A percentile compares a stretch with the other conserved stretches of the same genome.
Conservation (phyloP, 2,329 filamentous ascomycete species). For the Arthroderma sp. region DNA sequence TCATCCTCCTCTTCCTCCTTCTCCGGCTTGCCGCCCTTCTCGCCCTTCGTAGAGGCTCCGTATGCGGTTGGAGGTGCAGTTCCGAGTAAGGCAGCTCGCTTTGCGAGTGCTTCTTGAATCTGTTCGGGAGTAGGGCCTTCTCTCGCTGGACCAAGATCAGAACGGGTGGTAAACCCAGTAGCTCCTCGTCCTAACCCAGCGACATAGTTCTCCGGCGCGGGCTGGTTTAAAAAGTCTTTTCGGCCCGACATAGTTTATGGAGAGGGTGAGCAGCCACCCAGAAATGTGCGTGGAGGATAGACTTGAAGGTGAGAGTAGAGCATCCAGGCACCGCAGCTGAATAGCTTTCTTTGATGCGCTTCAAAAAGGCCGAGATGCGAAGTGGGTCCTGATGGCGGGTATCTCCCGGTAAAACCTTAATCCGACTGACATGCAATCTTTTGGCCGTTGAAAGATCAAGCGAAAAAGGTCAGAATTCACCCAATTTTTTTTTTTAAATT, state of each 20-base stretch:
- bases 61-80: conserved; percentile 59
- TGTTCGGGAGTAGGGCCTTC: conserved; percentile 95
- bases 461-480: no score
- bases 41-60: conserved; percentile 49
- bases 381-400: background rate
- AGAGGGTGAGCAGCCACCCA: background rate
- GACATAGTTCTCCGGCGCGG: conserved; percentile 76
- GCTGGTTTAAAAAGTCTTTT: conserved; percentile 81
- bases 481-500: no score
- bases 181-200: conserved; percentile 95
- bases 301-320: background rate
- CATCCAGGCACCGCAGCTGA: background rate
- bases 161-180: conserved; percentile 94
- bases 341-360: background rate
- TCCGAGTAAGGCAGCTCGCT: conserved; percentile 73
- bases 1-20: conserved; percentile 63
- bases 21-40: conserved; percentile 49
- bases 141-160: conserved; percentile 84
- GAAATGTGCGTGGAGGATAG: background rate
- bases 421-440: background rate
- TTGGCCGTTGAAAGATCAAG: background rate
- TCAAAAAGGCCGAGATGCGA: background rate
- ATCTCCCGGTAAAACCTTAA: background rate
- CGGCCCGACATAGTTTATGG: conserved; percentile 41
- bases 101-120: conserved; percentile 93